Base-by-base conservation (phyloP, 1,284 basidiomycete genomes). In the Trametes sp. region DNA sequence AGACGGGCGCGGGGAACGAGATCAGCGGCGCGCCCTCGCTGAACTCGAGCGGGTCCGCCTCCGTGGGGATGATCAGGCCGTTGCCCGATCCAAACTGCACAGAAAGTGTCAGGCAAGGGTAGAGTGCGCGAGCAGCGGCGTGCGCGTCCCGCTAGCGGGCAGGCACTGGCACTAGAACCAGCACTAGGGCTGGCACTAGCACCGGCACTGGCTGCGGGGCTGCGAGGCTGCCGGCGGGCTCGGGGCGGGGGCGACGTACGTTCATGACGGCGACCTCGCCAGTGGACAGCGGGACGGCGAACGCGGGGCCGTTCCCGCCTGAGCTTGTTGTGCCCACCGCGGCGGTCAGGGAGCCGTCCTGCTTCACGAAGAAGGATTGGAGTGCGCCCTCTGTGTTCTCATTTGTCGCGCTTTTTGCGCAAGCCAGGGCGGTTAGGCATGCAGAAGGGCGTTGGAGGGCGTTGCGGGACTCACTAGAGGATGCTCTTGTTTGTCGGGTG, bases 181-280 rank as follows among this genome's bases (percentile, higher is more conserved):
- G 38, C n/a, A n/a, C n/a, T n/a, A n/a, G 14, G 11, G 8, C 16
- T n/a, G 38, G 7, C 38, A n/a, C 16, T 41, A 8, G 38, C 16
- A 19, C 38, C n/a, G n/a, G 38, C 38, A 41, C 14, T 6, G 13
- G 38, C n/a, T n/a, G 14, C 38, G 31, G 11, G 11, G 24, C 42
- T 41, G 19, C 38, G 3, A 41, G 8, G 35, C 36, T n/a, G 31
- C 7, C 21, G 13, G 35, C 35, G 35, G 8, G 23, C 23, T 24
- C 38, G 28, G 38, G 5, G 3, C 10, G 6, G 24, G 44, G 54
- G 31, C 28, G 53, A 61, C 45, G 75, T 64, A 82, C 81, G 70
- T 90, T 87, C 76, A 86, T 78, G 59, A 85, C 80, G 16, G 83
- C 87, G 19, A 90, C 83, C 62, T 84, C 78, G 0, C 86, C 86